Percentiles rank a stretch among this genome's conserved stretches.
Evolutionary conservation across 2,329 filamentous ascomycete genomes (phyloP).

Genomic region (Trichoderma hamatum): DNA sequence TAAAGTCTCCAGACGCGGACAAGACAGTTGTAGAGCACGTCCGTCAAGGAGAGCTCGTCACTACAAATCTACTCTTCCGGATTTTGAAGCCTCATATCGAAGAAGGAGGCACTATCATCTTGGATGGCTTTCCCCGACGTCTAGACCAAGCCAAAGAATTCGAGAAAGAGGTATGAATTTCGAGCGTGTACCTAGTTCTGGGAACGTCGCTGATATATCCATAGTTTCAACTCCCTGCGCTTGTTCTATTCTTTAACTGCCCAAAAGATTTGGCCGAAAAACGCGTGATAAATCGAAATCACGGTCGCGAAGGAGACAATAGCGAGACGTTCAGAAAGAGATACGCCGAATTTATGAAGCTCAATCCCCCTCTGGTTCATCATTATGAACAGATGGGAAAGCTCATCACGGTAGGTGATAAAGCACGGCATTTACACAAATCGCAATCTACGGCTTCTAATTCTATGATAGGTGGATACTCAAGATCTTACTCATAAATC

Average conservation of each 20-base stretch:
- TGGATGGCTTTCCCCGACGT: not conserved
- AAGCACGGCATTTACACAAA: too few species aligned
- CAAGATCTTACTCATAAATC: too few species aligned
- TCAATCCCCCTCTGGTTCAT: conserved; percentile 1
- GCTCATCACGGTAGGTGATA: not conserved
- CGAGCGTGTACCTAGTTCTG: too few species aligned
- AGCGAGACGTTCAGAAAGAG: not conserved
- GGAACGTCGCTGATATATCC: not conserved
- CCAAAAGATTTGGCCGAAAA: not conserved
- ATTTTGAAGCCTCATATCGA: not conserved
- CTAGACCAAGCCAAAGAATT: not conserved
- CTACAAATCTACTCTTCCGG: not conserved
- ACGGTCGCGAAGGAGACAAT: conserved; percentile 6
- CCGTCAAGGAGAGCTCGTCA: not conserved
- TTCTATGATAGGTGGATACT: not conserved
- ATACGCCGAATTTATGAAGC: not conserved
- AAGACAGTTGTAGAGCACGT: not conserved
- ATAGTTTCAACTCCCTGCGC: not conserved
- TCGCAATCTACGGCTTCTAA: not conserved
- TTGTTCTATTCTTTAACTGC: conserved; percentile 5
- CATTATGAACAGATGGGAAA: not conserved
- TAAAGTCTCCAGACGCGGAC: not conserved
- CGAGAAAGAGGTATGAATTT: not conserved
- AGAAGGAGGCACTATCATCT: not conserved
- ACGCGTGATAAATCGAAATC: not conserved